Evolutionary conservation across 2,329 filamentous ascomycete species (phyloP).

Genomic region (Neonectria sp.): DNA sequence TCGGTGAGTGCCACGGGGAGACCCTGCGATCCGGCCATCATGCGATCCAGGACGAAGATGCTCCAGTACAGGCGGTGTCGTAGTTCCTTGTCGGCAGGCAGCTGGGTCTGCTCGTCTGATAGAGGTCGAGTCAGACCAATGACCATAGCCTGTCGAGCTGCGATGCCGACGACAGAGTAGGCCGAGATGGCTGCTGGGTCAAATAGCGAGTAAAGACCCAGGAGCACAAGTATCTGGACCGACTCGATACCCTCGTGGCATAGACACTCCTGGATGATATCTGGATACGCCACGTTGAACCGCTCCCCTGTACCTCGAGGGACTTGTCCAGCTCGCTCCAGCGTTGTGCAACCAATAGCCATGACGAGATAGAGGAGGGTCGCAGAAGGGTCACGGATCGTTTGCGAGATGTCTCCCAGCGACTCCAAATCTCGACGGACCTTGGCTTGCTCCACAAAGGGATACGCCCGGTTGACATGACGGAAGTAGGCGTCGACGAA

Average conservation of each 20-base stretch:
- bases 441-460: constrained; percentile 58
- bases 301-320: constrained; percentile 50
- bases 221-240: constrained; percentile 58
- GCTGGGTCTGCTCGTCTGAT: constrained; percentile 46
- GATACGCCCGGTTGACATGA: constrained; percentile 62
- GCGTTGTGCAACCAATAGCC: constrained; percentile 62
- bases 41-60: constrained; percentile 61
- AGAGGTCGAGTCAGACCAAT: constrained; percentile 54
- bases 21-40: constrained; percentile 60
- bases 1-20: constrained; percentile 58
- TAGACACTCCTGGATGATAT: constrained; percentile 59
- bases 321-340: constrained; percentile 60
- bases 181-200: constrained; percentile 58
- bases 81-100: constrained; percentile 49
- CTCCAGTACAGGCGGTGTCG: constrained; percentile 62
- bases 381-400: constrained; percentile 42
- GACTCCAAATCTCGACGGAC: constrained; percentile 54
- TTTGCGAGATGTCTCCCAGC: constrained; percentile 48
- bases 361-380: constrained; percentile 61
- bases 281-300: constrained; percentile 56
- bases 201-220: constrained; percentile 61
- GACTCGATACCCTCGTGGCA: constrained; percentile 54
- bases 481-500: constrained; percentile 63
- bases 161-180: constrained; percentile 58
- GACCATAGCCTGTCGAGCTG: constrained; percentile 57